Base-by-base conservation (phyloP, 192 early-diverging fungal genomes). In the Coemansia sp. region DNA sequence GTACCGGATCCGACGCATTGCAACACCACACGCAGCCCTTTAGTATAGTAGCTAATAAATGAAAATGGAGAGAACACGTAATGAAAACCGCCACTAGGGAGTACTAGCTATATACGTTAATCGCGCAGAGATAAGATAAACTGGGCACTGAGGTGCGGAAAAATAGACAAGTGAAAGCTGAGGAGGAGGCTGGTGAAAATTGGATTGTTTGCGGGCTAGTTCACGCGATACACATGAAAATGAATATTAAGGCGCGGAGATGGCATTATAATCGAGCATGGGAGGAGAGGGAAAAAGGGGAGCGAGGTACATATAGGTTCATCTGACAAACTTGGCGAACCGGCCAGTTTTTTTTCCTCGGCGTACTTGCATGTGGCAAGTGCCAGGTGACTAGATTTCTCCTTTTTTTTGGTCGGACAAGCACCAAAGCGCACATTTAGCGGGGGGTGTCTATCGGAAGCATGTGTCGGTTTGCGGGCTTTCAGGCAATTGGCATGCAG, bases 1-100 rank as follows among this genome's bases (percentile, higher is more conserved):
- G 69, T 75, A 77, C 34, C 56, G 34, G 18, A 58, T 58, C 56
- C 21, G 75, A 3, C 33, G 33, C 56, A 58, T 58, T 8, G 18
- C 21, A 36, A 13, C 12, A 3, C 5, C 48, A 10, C 25, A 13
- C 52, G 25, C 4, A 28, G 25, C 1, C 28, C 7, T 48, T 25
- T 50, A 41, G 31, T 55, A 10, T 55, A 55, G 28, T 14, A 31
- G n/a, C 6, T 47, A 2, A n/a, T 18, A n/a, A 35, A 57, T 7
- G 20, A 35, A 20, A 20, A 57, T 11, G 4, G 31, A n/a, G 13
- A 25, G 3, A 16, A 8, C 48, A n/a, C 26, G 48, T 52, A 26
- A 14, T 23, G 25, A 6, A 52, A 52, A 28, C 5, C 12, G 48
- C 23, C 48, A 3, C 31, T 1, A 31, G 1, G 1, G 1, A 31